phyloP scores from a whole-genome alignment of 345 rosid genomes.

The Lenwebbia sp. region DNA sequence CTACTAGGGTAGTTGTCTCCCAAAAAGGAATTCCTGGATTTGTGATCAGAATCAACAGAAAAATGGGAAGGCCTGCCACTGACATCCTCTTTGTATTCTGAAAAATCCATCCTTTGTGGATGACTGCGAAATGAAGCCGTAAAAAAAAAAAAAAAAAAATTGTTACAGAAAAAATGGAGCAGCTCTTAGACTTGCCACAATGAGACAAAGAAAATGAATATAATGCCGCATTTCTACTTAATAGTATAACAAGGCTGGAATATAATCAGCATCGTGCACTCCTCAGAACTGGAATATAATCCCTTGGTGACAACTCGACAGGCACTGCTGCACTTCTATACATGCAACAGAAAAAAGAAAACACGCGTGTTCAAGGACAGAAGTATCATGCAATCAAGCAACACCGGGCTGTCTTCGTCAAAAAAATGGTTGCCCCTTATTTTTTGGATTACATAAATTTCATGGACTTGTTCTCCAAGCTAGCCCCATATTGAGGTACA shows the following conservation, averaged over 20 bases:
- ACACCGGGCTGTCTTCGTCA: not conserved
- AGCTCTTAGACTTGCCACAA: slow-evolving; percentile 7
- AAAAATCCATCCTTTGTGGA: slow-evolving; percentile 34
- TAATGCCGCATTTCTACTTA: not conserved
- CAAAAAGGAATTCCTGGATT: slow-evolving; percentile 7
- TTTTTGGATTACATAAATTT: not conserved
- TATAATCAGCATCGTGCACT: not conserved
- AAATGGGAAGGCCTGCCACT: slow-evolving; percentile 24
- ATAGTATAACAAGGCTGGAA: no score
- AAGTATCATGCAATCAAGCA: not conserved
- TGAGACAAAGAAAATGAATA: not conserved
- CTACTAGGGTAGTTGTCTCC: slow-evolving; percentile 29
- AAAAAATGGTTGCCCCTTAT: not conserved
- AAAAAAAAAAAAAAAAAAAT: no score
- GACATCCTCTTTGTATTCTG: slow-evolving; percentile 21
- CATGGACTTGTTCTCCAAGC: not conserved
- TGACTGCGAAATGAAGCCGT: slow-evolving; percentile 47
- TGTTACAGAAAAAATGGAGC: slow-evolving; percentile 20
- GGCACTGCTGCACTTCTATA: not conserved
- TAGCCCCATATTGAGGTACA: not conserved
- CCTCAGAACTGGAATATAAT: not conserved
- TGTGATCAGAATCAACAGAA: slow-evolving; percentile 19
- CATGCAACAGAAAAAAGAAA: not conserved
- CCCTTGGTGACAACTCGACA: not conserved
- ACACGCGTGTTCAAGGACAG: not conserved